Percentiles rank a stretch among this genome's conserved stretches.
Evolutionary conservation across 371 early-diverging fungal species (phyloP).

Genomic region (Circinella umbellata): DNA sequence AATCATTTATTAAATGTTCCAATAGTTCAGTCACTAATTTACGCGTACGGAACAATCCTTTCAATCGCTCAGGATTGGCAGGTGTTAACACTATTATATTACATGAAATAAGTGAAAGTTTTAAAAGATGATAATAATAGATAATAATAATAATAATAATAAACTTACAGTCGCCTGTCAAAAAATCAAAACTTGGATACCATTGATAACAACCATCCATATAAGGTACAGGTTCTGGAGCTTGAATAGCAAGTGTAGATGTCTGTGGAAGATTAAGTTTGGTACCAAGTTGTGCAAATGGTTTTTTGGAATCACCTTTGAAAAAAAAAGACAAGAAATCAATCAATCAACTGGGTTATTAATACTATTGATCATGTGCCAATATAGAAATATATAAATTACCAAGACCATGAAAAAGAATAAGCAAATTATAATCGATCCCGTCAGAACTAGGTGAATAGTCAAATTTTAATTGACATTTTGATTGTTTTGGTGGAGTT

Average conservation of each 20-base stretch:
- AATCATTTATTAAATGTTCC: constrained; percentile 48
- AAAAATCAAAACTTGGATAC: constrained; percentile 67
- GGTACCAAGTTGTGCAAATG: constrained; percentile 63
- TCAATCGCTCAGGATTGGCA: constrained; percentile 45
- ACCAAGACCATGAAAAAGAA: constrained; percentile 78
- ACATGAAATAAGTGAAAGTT: too few relatives aligned
- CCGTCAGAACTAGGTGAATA: constrained; percentile 63
- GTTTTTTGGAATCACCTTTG: constrained; percentile 58
- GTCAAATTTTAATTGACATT: constrained; percentile 48
- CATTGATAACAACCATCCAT: constrained; percentile 68
- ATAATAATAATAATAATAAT: too few relatives aligned
- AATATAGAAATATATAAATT: background rate
- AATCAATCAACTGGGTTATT: background rate
- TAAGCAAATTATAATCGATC: constrained; percentile 70
- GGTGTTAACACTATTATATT: constrained; percentile 48
- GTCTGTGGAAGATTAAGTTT: constrained; percentile 74
- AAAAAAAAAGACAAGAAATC: background rate
- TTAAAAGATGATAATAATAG: too few relatives aligned
- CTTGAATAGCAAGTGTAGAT: constrained; percentile 66
- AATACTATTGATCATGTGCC: too few relatives aligned
- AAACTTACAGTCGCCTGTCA: constrained; percentile 60
- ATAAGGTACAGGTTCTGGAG: constrained; percentile 67
- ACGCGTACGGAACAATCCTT: constrained; percentile 44
- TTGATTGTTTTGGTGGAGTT: constrained; percentile 33
- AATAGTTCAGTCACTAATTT: constrained; percentile 37